Evolutionary conservation across 2,329 filamentous ascomycete species (phyloP).

Genomic region (Cryphonectria nitschkei): DNA sequence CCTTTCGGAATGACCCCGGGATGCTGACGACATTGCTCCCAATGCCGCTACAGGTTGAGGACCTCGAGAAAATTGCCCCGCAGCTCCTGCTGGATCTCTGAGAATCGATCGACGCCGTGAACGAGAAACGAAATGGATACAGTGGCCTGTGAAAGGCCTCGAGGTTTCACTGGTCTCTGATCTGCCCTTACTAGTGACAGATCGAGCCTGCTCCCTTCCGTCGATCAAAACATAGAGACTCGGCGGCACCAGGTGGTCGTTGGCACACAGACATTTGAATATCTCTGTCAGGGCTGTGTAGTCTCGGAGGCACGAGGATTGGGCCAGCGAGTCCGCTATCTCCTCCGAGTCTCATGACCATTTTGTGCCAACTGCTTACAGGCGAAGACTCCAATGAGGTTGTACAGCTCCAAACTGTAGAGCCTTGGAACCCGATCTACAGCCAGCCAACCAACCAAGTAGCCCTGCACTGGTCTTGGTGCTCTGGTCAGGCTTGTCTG

Average conservation of each 20-base stretch:
- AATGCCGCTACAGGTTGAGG: slow-evolving; percentile 66
- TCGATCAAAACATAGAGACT: not conserved
- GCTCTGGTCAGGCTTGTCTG: not conserved
- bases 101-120: slow-evolving; percentile 30
- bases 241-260: not conserved
- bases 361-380: not conserved
- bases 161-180: not conserved
- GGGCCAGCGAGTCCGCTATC: not conserved
- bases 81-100: slow-evolving; percentile 87
- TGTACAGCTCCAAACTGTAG: not conserved
- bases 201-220: not conserved
- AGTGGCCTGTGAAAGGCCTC: not conserved
- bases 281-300: not conserved
- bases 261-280: not conserved
- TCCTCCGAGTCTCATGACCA: not conserved
- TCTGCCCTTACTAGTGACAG: not conserved
- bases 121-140: not conserved
- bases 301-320: not conserved
- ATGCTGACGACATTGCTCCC: slow-evolving; percentile 29
- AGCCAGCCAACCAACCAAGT: not conserved
- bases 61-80: slow-evolving; percentile 84
- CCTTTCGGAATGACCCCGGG: slow-evolving; percentile 20
- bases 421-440: not conserved
- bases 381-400: not conserved
- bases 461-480: not conserved